Conservation (phyloP, 257 asterid species). For the Schizonepeta tenuifolia region DNA sequence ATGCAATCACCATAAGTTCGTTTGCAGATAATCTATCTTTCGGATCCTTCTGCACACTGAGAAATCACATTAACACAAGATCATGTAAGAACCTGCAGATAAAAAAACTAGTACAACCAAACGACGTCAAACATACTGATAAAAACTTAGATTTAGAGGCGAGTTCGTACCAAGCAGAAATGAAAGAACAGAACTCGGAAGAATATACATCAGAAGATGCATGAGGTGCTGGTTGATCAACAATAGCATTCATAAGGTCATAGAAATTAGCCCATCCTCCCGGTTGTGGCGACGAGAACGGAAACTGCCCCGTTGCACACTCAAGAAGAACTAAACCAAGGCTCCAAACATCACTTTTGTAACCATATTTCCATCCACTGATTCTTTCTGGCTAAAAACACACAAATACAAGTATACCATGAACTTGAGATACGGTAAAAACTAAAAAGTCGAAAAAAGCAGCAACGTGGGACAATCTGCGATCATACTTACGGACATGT, state of each 20-base stretch:
- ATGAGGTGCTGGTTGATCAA: slow-evolving; percentile 77
- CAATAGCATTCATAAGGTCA: slow-evolving; percentile 88
- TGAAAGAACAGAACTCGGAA: slow-evolving; percentile 86
- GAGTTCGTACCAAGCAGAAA: slow-evolving; percentile 70
- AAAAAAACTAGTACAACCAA: too few species aligned
- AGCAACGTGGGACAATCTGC: not conserved
- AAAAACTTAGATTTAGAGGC: slow-evolving; percentile 7
- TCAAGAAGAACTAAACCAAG: slow-evolving; percentile 92
- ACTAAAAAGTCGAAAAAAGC: not conserved
- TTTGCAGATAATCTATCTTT: slow-evolving; percentile 82
- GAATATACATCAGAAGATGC: slow-evolving; percentile 83
- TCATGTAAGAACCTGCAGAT: slow-evolving; percentile 15
- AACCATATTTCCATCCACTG: slow-evolving; percentile 69
- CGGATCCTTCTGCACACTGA: slow-evolving; percentile 92
- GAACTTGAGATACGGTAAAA: not conserved
- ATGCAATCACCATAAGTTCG: slow-evolving; percentile 74
- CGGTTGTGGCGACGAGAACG: slow-evolving; percentile 81
- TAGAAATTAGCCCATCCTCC: slow-evolving; percentile 86
- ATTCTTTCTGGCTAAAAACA: slow-evolving; percentile 88
- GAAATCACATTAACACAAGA: slow-evolving; percentile 23
- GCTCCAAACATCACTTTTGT: slow-evolving; percentile 95
- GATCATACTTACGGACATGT: slow-evolving; percentile 89
- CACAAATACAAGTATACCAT: not conserved
- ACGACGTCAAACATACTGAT: not conserved
- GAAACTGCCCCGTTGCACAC: slow-evolving; percentile 85